These are phyloP conservation scores for Xylaria digitata DNA, from an alignment of 2,329 filamentous ascomycete species.

Conservation along the genomic window DNA sequence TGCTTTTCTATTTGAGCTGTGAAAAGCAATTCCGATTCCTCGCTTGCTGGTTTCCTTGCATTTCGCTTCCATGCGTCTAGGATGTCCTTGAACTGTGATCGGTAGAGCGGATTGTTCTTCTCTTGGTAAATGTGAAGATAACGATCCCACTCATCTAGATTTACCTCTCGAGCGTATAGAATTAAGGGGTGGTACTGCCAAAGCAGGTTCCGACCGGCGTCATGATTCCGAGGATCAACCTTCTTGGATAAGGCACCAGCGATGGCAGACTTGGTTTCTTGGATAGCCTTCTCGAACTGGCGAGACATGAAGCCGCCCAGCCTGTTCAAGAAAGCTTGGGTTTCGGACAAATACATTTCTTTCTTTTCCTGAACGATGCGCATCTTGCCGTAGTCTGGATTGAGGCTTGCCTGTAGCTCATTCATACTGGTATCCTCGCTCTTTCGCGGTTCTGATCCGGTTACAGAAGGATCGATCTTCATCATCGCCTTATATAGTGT, in stretches of 20 bases:
- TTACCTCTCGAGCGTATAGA: constrained; percentile 88
- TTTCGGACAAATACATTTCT: constrained; percentile 84
- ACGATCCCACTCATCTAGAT: constrained; percentile 82
- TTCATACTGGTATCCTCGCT: constrained; percentile 60
- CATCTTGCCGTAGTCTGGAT: constrained; percentile 87
- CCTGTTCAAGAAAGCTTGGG: constrained; percentile 78
- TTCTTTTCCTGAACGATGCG: constrained; percentile 94
- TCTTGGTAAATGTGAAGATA: constrained; percentile 84
- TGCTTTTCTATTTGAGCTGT: constrained; percentile 87
- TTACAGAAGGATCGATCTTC: constrained; percentile 88
- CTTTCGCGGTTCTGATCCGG: constrained; percentile 62
- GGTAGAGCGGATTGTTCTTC: constrained; percentile 80
- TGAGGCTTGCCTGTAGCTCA: constrained; percentile 65
- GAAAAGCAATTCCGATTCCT: constrained; percentile 88
- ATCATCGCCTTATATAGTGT: constrained; percentile 91
- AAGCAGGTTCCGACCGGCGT: constrained; percentile 75
- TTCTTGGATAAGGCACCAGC: constrained; percentile 71
- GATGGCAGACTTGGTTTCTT: constrained; percentile 74
- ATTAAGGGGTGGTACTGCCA: constrained; percentile 92
- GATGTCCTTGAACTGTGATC: constrained; percentile 83
- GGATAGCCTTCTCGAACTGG: constrained; percentile 80
- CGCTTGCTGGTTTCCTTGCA: constrained; percentile 77
- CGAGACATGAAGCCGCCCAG: constrained; percentile 84
- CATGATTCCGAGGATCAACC: constrained; percentile 77
- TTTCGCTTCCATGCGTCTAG: constrained; percentile 82